These are phyloP conservation scores for Chalara sp. DNA, from an alignment of 2,329 filamentous ascomycete species.

Conservation along the genomic window DNA sequence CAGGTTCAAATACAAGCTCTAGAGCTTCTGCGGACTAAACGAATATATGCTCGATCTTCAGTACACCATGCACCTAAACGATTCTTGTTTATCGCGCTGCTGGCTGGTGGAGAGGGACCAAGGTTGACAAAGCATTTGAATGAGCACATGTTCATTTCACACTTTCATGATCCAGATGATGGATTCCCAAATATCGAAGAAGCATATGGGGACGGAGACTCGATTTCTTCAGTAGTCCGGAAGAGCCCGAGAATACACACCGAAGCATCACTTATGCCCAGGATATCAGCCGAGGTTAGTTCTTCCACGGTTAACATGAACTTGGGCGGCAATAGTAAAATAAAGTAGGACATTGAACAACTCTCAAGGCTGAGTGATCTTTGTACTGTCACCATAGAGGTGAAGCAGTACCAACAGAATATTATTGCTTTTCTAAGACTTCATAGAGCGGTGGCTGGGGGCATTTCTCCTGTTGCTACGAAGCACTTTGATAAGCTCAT, in stretches of 20 bases:
- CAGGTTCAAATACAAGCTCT: constrained; percentile 76
- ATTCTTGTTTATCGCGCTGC: constrained; percentile 75
- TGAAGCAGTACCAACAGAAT: constrained; percentile 80
- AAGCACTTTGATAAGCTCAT: constrained; percentile 66
- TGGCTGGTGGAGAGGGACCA: constrained; percentile 43
- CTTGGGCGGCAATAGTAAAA: constrained; percentile 7
- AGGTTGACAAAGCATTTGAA: constrained; percentile 57
- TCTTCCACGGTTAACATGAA: neutral
- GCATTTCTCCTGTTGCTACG: constrained; percentile 72
- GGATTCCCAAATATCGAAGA: constrained; percentile 73
- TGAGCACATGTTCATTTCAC: constrained; percentile 81
- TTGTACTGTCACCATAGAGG: constrained; percentile 65
- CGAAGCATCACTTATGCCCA: constrained; percentile 13
- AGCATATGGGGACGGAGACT: constrained; percentile 28
- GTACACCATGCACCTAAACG: constrained; percentile 68
- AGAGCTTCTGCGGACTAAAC: constrained; percentile 71
- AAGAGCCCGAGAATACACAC: constrained; percentile 15
- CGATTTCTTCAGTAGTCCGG: constrained; percentile 26
- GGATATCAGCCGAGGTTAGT: constrained; percentile 21
- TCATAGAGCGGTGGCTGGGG: constrained; percentile 75
- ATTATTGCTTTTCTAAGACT: constrained; percentile 80
- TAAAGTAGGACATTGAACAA: constrained; percentile 21
- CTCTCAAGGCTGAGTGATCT: constrained; percentile 43
- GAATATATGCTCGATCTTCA: constrained; percentile 69
- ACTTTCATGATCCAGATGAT: constrained; percentile 69